These are phyloP conservation scores for Dictyostelium purpureum DNA, from an alignment of 78 protist genomes.

Conservation along the genomic window DNA sequence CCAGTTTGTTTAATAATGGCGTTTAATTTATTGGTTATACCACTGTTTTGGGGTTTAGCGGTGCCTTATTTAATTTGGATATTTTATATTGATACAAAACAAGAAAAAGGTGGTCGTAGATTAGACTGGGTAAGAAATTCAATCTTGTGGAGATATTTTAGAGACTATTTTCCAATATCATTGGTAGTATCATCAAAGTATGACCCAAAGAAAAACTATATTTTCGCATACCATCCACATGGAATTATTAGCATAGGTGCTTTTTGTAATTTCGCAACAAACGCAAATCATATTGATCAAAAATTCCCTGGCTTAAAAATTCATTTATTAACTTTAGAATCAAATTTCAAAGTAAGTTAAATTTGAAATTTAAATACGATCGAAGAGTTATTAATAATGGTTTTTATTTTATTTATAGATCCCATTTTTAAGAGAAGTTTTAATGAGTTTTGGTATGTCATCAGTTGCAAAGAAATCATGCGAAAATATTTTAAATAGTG, in stretches of 20 bases:
- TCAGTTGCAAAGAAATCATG: conserved; percentile 46
- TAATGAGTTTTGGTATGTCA: conserved; percentile 70
- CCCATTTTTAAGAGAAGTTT: conserved; percentile 68
- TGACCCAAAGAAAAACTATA: conserved; percentile 65
- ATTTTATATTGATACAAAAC: conserved; percentile 7
- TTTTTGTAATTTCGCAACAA: conserved; percentile 77
- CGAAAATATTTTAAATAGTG: conserved; percentile 34
- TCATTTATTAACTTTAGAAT: conserved; percentile 63
- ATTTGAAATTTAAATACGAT: background rate
- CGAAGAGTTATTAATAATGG: background rate
- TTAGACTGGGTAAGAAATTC: background rate
- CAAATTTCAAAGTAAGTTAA: conserved; percentile 57
- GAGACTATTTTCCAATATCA: conserved; percentile 77
- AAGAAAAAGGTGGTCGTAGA: conserved; percentile 57
- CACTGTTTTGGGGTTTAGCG: conserved; percentile 57
- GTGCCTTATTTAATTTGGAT: conserved; percentile 64
- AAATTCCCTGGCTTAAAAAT: conserved; percentile 52
- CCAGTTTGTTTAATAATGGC: conserved; percentile 38
- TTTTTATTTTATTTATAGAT: conserved; percentile 1
- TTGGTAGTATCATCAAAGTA: conserved; percentile 32
- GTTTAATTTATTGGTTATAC: conserved; percentile 50
- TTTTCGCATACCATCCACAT: conserved; percentile 76
- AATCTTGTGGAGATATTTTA: conserved; percentile 46
- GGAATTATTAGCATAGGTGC: conserved; percentile 80
- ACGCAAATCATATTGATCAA: conserved; percentile 59